Base-by-base conservation (phyloP, 2,329 filamentous ascomycete species). In the Aspergillus neoniger region DNA sequence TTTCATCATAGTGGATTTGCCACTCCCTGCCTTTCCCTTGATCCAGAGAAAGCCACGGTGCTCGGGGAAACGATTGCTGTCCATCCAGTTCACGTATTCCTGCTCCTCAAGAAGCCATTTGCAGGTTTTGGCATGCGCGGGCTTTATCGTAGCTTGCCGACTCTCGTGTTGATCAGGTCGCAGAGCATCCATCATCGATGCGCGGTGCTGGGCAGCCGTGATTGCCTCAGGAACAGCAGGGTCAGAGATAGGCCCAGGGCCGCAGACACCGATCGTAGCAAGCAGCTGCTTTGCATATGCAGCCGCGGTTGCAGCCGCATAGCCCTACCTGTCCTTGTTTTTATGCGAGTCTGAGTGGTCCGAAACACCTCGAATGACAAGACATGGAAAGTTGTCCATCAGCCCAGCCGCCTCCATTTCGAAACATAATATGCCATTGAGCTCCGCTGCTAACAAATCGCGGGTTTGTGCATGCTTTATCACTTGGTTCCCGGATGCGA, bases 1-100 rank as follows among this genome's bases (percentile, higher is more conserved):
- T 47, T 81, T 82, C 75, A 82, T 80, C 3, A 81, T 57, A 0
- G 77, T 82, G 10, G 77, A 80, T 59, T 81, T 81, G 2, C 79
- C 79, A 1, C 72, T 69, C 10, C 76, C 78, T 10, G 79, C 76
- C 14, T 80, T 77, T 1, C 78, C 78, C 54, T 73, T 74, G 30
- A 77, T 70, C 74, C 73, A 76, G 7, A 76, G 59, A 36, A 76
- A 69, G 4, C 70, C 69, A 25, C 66, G 53, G 23, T 72, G 64
- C 2, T 62, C 19, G 0, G 8, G 2, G 3, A 62, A 28, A 25
- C 69, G 53, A 0, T 55, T 51, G 2, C 50, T 15, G 38, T 77
- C 66, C 5, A 71, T 60, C 79, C 79, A 81, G 14, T 65, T 51
- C 2, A 59, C 15, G 36, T 76, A 80, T 2, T 69, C 59, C 1